Evolutionary conservation across 768 basidiomycete genomes (phyloP).

Genomic region (Cubamyces sp.): DNA sequence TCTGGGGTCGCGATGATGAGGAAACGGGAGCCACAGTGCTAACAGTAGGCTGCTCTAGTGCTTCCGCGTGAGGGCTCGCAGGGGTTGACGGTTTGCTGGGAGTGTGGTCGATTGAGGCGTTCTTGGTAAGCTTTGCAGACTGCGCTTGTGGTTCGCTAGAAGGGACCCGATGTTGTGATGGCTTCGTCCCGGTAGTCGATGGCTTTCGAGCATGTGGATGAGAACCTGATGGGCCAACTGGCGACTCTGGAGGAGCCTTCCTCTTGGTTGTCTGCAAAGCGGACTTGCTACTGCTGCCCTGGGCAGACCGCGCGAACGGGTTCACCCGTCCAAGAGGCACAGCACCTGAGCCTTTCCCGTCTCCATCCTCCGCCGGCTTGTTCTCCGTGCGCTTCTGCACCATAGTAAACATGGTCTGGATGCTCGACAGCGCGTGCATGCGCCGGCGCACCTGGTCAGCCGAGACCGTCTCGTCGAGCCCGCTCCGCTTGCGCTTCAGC

Average conservation of each 20-base stretch:
- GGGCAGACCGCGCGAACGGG: constrained; percentile 12
- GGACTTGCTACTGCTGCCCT: background rate
- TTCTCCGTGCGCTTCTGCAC: constrained; percentile 9
- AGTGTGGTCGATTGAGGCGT: no score
- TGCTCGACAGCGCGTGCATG: constrained; percentile 18
- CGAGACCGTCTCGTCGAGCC: background rate
- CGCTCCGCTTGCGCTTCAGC: constrained; percentile 8
- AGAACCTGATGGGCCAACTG: no score
- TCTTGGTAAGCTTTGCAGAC: no score
- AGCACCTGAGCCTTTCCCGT: background rate
- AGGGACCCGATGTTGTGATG: no score
- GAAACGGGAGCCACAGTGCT: background rate
- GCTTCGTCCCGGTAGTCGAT: no score
- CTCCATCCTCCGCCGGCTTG: background rate
- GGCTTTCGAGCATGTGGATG: no score
- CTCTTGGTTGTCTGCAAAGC: background rate
- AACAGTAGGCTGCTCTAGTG: no score
- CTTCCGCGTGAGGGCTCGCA: no score
- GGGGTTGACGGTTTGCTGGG: no score
- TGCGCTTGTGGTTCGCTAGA: no score
- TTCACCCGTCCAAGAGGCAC: background rate
- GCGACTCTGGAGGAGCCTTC: background rate
- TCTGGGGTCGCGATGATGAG: constrained; percentile 4
- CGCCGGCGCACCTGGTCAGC: constrained; percentile 15
- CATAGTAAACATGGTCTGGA: constrained; percentile 17